Percentiles rank a stretch among this genome's conserved stretches.
These are phyloP conservation scores for Pseudogymnoascus sp. DNA, from an alignment of 2,329 filamentous ascomycete genomes.

Conservation along the genomic window DNA sequence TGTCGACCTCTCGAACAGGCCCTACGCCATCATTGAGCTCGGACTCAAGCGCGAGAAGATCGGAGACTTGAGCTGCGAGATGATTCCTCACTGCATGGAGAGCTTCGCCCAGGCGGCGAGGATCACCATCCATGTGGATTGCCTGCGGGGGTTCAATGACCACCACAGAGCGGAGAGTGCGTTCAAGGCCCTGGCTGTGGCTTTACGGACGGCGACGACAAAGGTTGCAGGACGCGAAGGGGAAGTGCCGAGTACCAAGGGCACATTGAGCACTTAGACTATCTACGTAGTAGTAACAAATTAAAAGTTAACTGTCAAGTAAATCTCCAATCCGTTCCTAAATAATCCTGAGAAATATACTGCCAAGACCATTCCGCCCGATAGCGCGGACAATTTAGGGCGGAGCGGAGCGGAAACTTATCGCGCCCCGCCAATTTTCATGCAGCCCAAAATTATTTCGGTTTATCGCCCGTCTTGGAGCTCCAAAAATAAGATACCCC, in stretches of 20 bases:
- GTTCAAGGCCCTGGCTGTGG: slow-evolving; percentile 91
- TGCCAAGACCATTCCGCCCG: not conserved
- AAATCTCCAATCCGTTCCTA: not conserved
- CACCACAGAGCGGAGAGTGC: slow-evolving; percentile 94
- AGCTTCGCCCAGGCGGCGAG: slow-evolving; percentile 87
- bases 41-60: slow-evolving; percentile 87
- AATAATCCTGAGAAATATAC: not conserved
- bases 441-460: slow-evolving; percentile 9
- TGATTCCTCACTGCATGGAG: slow-evolving; percentile 93
- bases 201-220: slow-evolving; percentile 67
- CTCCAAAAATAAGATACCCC: slow-evolving; percentile 8
- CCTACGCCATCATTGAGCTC: slow-evolving; percentile 74
- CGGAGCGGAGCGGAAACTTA: slow-evolving; percentile 10
- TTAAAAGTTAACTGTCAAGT: not conserved
- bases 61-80: slow-evolving; percentile 86
- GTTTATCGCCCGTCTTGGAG: slow-evolving; percentile 4
- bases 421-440: slow-evolving; percentile 9
- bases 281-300: not conserved
- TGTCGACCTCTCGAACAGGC: slow-evolving; percentile 88
- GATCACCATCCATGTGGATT: slow-evolving; percentile 92
- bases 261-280: slow-evolving; percentile 59
- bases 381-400: not conserved
- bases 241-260: slow-evolving; percentile 94
- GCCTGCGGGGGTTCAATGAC: slow-evolving; percentile 82
- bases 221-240: slow-evolving; percentile 73